A percentile compares a stretch with the other conserved stretches of the same genome.
These are phyloP conservation scores for Saccharomyces eubayanus DNA, from an alignment of 805 yeast species.

Conservation along the genomic window DNA sequence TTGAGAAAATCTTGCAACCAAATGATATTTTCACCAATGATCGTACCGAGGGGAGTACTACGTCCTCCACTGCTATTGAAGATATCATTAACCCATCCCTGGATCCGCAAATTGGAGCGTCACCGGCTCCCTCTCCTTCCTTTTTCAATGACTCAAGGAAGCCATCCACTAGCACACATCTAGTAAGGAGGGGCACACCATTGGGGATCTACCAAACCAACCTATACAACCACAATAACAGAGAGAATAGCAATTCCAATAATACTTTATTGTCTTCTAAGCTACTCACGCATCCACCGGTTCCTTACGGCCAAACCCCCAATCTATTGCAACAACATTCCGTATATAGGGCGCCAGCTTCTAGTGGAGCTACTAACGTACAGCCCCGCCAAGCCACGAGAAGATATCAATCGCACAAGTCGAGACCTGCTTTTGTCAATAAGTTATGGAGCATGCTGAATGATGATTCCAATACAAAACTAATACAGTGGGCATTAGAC, in stretches of 20 bases:
- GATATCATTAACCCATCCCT: slow-evolving; percentile 26
- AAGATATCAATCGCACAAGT: slow-evolving; percentile 31
- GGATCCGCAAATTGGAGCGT: slow-evolving; percentile 11
- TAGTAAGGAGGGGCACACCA: slow-evolving; percentile 13
- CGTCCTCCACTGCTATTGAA: slow-evolving; percentile 16
- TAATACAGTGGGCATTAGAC: slow-evolving; percentile 77
- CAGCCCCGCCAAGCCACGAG: slow-evolving; percentile 2
- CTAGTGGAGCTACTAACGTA: not conserved
- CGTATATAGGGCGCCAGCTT: not conserved
- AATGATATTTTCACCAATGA: slow-evolving; percentile 9
- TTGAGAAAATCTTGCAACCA: slow-evolving; percentile 19
- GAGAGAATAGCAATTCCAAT: not conserved
- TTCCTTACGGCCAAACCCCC: slow-evolving; percentile 6
- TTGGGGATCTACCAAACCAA: slow-evolving; percentile 9
- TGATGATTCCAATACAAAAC: slow-evolving; percentile 58
- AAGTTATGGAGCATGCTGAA: slow-evolving; percentile 95
- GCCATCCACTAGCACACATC: slow-evolving; percentile 5
- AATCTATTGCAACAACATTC: slow-evolving; percentile 2
- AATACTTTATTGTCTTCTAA: slow-evolving; percentile 4
- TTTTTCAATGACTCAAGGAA: not conserved
- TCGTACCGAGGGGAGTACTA: not conserved
- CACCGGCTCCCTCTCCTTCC: slow-evolving; percentile 2
- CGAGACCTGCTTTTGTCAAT: slow-evolving; percentile 83
- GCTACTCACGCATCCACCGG: slow-evolving; percentile 7
- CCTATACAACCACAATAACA: not conserved